These are phyloP conservation scores for Aspergillus proliferans DNA, from an alignment of 2,329 filamentous ascomycete species.

Conservation along the genomic window DNA sequence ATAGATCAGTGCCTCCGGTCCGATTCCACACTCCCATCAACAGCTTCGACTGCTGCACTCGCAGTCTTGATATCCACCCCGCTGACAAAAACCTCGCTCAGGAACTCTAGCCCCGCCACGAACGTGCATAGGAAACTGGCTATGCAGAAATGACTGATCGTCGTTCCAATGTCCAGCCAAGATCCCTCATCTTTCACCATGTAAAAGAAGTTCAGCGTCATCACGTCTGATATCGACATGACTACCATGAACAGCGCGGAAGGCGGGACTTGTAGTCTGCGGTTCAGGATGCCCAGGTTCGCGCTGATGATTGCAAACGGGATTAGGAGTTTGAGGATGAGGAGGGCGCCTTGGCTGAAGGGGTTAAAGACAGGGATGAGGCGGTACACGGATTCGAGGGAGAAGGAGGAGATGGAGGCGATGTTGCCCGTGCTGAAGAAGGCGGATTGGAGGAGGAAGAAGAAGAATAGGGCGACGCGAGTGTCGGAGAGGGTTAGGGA, in stretches of 20 bases:
- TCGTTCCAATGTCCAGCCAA: conserved; percentile 96
- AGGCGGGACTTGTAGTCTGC: conserved; percentile 72
- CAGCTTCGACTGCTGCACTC: conserved; percentile 10
- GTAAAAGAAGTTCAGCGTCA: conserved; percentile 97
- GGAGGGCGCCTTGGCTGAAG: conserved; percentile 79
- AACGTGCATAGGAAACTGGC: conserved; percentile 85
- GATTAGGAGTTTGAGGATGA: conserved; percentile 84
- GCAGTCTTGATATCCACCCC: conserved; percentile 58
- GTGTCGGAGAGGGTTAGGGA: conserved; percentile 74
- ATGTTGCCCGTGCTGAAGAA: conserved; percentile 98
- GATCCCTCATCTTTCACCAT: conserved; percentile 93
- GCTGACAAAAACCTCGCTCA: conserved; percentile 74
- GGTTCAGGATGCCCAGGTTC: conserved; percentile 89
- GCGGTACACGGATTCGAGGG: conserved; percentile 78
- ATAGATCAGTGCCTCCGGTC: neutral
- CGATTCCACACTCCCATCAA: conserved; percentile 13
- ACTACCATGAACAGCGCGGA: conserved; percentile 90
- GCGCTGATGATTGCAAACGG: conserved; percentile 90
- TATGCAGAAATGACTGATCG: conserved; percentile 92
- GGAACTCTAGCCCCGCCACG: conserved; percentile 76
- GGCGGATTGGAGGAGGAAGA: conserved; percentile 86
- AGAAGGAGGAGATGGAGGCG: conserved; percentile 88
- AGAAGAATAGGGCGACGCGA: conserved; percentile 87
- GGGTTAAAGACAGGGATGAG: conserved; percentile 90
- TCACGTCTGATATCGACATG: conserved; percentile 82